Evolutionary conservation across 169 alveolate genomes (phyloP), one percentile per base, ranked within the genome.

Genomic region (Cytauxzoon felis): DNA sequence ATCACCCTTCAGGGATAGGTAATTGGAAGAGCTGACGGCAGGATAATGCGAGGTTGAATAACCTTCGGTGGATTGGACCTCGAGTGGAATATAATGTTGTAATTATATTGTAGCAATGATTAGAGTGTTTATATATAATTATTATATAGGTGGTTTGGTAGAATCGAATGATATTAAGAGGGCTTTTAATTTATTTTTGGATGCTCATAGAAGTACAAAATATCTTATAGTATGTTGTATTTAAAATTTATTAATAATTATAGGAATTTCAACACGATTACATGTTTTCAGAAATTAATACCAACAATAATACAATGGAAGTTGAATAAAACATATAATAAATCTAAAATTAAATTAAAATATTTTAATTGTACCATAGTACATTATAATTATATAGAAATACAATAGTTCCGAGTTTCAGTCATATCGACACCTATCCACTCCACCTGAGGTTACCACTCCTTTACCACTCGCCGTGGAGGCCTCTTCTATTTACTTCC

Each of bases 131-230:
- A 42, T 54, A 51, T 67, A 18, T 67, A 66, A 4, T 8, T 67
- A 45, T 67, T 13, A n/a, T 11, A 5, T 23, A 80, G 83, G 94
- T 27, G 79, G 88, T 11, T 94, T 93, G 75, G 98, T 97, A 27
- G 96, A 94, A 32, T 92, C 95, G 18, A 94, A 87, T 45, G 99
- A 97, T 80, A 93, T 97, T 54, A 90, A 96, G 57, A 85, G 94
- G 50, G 98, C 96, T 21, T 97, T 95, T 76, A 82, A 94, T 24
- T 87, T 97, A 73, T 97, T 97, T 69, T 93, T 95, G 63, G 99
- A 97, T 69, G 95, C 96, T 38, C 94, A 94, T 69, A 85, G 99
- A 70, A 84, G 96, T 54, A 93, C 98, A 41, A 95, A 96, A 73
- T 97, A 93, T 90, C 88, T 97, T 32, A 58, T 75, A 18, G 71